Percentiles rank a stretch among this genome's conserved stretches.
These are phyloP conservation scores for Colletotrichum phormii DNA, from an alignment of 2,329 filamentous ascomycete genomes.

Conservation along the genomic window DNA sequence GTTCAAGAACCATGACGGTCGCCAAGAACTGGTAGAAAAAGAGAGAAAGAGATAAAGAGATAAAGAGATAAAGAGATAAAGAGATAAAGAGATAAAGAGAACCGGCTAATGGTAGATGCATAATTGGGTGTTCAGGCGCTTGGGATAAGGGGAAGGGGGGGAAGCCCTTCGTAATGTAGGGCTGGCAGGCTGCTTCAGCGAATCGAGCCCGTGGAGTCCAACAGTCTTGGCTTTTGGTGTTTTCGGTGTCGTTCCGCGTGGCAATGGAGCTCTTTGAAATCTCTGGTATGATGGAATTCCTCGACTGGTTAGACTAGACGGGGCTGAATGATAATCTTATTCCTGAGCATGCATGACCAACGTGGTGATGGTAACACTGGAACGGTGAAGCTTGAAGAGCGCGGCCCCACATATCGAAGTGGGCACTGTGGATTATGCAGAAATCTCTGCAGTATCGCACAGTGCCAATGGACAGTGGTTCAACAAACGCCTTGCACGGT, in stretches of 20 bases:
- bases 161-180: neutral
- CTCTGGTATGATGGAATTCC: neutral
- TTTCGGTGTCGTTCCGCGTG: neutral
- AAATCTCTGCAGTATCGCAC: neutral
- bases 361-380: constrained; percentile 2
- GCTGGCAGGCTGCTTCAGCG: neutral
- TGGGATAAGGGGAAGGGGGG: neutral
- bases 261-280: neutral
- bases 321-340: neutral
- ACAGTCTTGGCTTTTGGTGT: neutral
- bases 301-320: constrained; percentile 1
- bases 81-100: neutral
- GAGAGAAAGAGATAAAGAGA: neutral
- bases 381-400: neutral
- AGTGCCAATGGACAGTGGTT: neutral
- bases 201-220: neutral
- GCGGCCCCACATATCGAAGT: neutral
- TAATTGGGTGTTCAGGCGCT: constrained; percentile 16
- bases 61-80: neutral
- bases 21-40: constrained; percentile 27
- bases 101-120: neutral
- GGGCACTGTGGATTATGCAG: constrained; percentile 6
- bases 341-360: constrained; percentile 12
- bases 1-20: constrained; percentile 25
- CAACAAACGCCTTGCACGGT: neutral